Conservation (phyloP, 2,329 filamentous ascomycete species). For the Davidsoniella neocaledoniae region DNA sequence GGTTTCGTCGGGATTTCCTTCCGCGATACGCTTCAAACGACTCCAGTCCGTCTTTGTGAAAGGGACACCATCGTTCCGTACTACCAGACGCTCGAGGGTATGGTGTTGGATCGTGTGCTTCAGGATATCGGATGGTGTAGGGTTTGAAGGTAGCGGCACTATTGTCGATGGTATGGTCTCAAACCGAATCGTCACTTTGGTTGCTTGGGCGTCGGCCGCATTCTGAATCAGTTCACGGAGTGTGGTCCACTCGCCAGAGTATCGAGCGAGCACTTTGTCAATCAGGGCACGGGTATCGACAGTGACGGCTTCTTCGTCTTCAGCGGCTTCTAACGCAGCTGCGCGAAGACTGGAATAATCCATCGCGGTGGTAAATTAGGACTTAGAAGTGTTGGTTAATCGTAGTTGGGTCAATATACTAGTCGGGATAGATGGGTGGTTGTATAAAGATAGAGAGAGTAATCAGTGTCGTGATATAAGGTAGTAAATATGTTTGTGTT, state of each 20-base stretch:
- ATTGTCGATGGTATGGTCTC: conserved; percentile 74
- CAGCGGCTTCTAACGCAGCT: conserved; percentile 68
- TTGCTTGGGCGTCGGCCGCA: conserved; percentile 89
- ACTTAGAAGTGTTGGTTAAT: not conserved
- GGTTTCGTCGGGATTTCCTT: conserved; percentile 95
- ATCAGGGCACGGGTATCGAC: conserved; percentile 94
- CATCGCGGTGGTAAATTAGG: conserved; percentile 29
- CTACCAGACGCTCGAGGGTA: conserved; percentile 71
- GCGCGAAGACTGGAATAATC: conserved; percentile 66
- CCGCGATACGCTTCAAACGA: conserved; percentile 88
- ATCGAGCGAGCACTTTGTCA: conserved; percentile 91
- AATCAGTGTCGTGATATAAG: not conserved
- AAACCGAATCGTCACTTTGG: conserved; percentile 76
- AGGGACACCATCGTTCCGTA: conserved; percentile 78
- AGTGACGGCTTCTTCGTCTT: conserved; percentile 91
- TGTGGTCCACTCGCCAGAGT: conserved; percentile 86
- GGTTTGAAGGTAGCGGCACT: conserved; percentile 50
- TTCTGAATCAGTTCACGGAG: conserved; percentile 93
- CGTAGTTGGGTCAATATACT: too few species aligned
- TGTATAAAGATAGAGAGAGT: too few species aligned
- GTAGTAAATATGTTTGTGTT: not conserved
- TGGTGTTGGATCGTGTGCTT: conserved; percentile 76
- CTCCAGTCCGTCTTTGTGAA: conserved; percentile 89
- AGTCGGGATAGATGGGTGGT: too few species aligned
- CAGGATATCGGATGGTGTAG: conserved; percentile 52